phyloP scores from a whole-genome alignment of 2,329 filamentous ascomycete genomes.

The Stachybotrys echinatus region DNA sequence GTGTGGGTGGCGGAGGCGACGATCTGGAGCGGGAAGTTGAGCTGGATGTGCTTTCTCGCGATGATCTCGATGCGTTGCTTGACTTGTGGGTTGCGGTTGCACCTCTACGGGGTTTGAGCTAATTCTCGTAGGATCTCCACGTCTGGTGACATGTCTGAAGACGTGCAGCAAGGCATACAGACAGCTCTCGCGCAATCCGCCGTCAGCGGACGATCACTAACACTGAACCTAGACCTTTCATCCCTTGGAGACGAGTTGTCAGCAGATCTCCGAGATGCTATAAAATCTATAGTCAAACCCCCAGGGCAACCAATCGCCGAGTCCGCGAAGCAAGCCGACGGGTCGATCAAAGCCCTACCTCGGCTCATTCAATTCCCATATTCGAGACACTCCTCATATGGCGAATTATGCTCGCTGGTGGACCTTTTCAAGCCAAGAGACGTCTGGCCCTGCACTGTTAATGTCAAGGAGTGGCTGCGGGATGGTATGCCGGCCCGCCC shows the following conservation, averaged over 20 bases:
- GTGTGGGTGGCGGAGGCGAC: conserved; percentile 72
- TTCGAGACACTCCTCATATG: conserved; percentile 83
- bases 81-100: conserved; percentile 22
- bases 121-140: conserved; percentile 11
- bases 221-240: conserved; percentile 15
- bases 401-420: conserved; percentile 70
- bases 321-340: neutral
- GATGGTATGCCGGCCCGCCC: conserved; percentile 28
- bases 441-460: conserved; percentile 76
- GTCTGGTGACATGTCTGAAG: conserved; percentile 5
- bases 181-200: conserved; percentile 9
- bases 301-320: neutral
- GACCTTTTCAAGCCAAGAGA: conserved; percentile 65
- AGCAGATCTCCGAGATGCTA: conserved; percentile 4
- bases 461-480: conserved; percentile 55
- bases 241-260: conserved; percentile 11
- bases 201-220: conserved; percentile 16
- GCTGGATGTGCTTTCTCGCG: conserved; percentile 52
- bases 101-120: neutral
- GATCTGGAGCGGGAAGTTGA: conserved; percentile 67
- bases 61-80: conserved; percentile 46
- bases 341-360: conserved; percentile 22
- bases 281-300: conserved; percentile 6
- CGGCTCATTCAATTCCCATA: conserved; percentile 65
- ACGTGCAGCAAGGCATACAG: conserved; percentile 7